Evolutionary conservation across 306 rosid species (phyloP).

Genomic region (Spatholobus suberectus): DNA sequence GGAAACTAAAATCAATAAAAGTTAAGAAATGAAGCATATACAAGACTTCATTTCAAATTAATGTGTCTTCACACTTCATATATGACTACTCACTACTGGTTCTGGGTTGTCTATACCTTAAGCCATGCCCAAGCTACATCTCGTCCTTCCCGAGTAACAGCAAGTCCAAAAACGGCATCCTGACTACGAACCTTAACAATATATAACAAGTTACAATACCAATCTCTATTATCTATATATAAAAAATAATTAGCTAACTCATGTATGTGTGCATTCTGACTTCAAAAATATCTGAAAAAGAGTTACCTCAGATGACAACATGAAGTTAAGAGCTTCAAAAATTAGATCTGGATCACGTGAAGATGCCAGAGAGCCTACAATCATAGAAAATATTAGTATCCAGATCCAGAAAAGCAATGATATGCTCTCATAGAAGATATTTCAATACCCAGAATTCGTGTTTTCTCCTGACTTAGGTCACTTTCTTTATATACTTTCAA

Average conservation of each 20-base stretch:
- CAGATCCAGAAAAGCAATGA: constrained; percentile 1
- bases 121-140: constrained; percentile 91
- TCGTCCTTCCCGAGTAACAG: constrained; percentile 68
- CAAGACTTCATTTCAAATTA: constrained; percentile 19
- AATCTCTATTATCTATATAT: constrained; percentile 32
- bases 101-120: constrained; percentile 63
- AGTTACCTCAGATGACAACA: constrained; percentile 61
- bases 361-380: constrained; percentile 54
- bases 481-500: constrained; percentile 81
- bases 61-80: constrained; percentile 22
- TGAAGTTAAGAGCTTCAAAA: constrained; percentile 56
- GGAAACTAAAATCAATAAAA: constrained; percentile 6
- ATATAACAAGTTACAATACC: constrained; percentile 32
- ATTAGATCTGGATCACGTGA: constrained; percentile 55
- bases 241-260: constrained; percentile 1
- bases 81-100: constrained; percentile 24
- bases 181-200: constrained; percentile 79
- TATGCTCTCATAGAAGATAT: constrained; percentile 7
- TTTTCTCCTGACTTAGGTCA: constrained; percentile 91
- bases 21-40: not conserved
- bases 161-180: constrained; percentile 78
- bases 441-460: constrained; percentile 77
- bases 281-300: constrained; percentile 28
- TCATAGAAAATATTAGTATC: constrained; percentile 30
- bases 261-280: not conserved